Base-by-base conservation (phyloP, 2,329 filamentous ascomycete species). In the Pezicula neosporulosa region DNA sequence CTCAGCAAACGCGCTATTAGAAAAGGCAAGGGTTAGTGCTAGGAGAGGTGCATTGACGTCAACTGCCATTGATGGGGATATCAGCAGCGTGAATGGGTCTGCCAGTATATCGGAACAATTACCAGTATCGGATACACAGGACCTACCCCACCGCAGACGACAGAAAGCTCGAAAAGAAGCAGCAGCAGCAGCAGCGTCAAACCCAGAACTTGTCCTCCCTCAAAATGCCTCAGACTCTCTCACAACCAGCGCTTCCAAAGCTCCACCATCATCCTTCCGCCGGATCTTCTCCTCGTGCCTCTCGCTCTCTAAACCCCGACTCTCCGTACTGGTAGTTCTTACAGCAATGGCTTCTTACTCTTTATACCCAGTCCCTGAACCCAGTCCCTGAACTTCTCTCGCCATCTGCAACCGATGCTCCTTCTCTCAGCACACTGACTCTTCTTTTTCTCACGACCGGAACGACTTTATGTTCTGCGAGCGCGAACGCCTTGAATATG, bases 401-500 rank as follows among this genome's bases (percentile, higher is more conserved):
- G 38, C 83, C 88, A 9, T 78, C 83, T 16, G 64, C 70, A 44
- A 88, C 86, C 6, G 70, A 73, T 19, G 77, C 84, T 6, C 91
- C 94, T 1, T 94, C 90, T 16, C 81, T 97, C 42, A 95, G 89
- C 55, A 90, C 94, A 2, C 77, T 97, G 49, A 99, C 94, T 8
- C 85, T 97, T 16, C 78, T 95, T 47, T 97, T 96, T 75, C 83
- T 99, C 47, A 96, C 93, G 0, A 83, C 83, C 4, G 93, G 94
- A 53, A 97, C 94, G 0, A 85, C 92, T 4, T 78, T 97, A 18
- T 94, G 90, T 68, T 89, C 84, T n/a, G 90, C 92, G 41, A 90
- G 88, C 53, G 94, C 94, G 41, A 99, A 99, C 68, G 83, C 94
- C 2, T 77, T 97, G 59, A 99, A 99, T 71, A 99, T 99, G 94